Evolutionary conservation across 257 asterid genomes (phyloP).

Genomic region (Scutellaria barbata): DNA sequence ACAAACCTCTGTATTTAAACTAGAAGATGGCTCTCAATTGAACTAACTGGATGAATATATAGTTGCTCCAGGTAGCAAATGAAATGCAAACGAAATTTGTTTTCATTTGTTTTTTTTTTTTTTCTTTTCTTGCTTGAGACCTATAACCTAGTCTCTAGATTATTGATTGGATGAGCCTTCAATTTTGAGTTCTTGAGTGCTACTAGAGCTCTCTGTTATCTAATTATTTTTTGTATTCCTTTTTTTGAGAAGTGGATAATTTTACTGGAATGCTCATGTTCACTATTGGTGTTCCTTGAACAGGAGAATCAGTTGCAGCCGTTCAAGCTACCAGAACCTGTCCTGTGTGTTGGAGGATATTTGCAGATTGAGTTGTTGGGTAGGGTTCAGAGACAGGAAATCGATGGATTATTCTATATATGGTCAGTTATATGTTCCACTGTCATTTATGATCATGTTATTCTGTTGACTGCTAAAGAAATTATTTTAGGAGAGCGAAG

Average conservation of each 20-base stretch:
- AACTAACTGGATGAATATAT: conserved; percentile 2
- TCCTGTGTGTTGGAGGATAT: conserved; percentile 76
- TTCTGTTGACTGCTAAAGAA: conserved; percentile 8
- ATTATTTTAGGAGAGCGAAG: conserved; percentile 1
- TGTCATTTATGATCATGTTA: background rate
- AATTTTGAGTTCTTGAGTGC: background rate
- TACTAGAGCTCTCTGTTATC: background rate
- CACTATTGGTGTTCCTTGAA: conserved; percentile 21
- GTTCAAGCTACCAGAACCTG: conserved; percentile 80
- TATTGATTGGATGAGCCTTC: conserved; percentile 4
- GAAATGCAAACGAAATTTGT: background rate
- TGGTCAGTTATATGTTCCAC: conserved; percentile 52
- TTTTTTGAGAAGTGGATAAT: background rate
- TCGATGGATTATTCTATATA: conserved; percentile 67
- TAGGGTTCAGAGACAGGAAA: conserved; percentile 67
- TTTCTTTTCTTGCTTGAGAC: background rate
- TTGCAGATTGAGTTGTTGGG: conserved; percentile 76
- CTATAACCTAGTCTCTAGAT: background rate
- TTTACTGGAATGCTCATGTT: conserved; percentile 12
- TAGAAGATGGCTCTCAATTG: conserved; percentile 24
- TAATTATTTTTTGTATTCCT: background rate
- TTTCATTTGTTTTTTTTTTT: background rate
- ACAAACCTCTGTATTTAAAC: background rate
- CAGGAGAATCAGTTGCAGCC: conserved; percentile 81
- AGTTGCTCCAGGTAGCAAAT: conserved; percentile 1